Conservation (phyloP, 768 basidiomycete genomes). For the Lactarius vividus region DNA sequence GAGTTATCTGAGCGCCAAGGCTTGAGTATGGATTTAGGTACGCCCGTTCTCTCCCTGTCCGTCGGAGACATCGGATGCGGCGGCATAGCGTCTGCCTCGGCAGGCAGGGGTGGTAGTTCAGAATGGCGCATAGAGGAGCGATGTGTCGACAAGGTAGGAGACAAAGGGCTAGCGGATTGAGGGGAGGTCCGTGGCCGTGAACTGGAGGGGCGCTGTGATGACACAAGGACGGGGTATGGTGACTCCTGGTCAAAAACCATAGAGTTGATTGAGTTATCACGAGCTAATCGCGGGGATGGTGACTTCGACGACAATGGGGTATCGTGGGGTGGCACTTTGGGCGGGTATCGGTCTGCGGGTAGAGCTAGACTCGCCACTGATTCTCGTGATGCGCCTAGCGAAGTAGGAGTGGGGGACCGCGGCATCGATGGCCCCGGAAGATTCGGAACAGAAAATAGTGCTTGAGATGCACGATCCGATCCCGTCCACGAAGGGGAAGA, state of each 20-base stretch:
- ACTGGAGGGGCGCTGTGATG: constrained; percentile 29
- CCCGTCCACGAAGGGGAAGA: constrained; percentile 8
- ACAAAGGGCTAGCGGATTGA: constrained; percentile 1
- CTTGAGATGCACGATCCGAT: constrained; percentile 2
- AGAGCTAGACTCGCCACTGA: constrained; percentile 18
- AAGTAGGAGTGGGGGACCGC: constrained; percentile 5
- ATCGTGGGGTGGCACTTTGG: not conserved
- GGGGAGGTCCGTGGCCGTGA: constrained; percentile 32
- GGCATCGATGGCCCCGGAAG: constrained; percentile 9
- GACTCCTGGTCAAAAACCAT: constrained; percentile 74
- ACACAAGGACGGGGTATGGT: constrained; percentile 49
- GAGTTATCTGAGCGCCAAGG: constrained; percentile 63
- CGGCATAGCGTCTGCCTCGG: constrained; percentile 26
- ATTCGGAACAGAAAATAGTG: constrained; percentile 16
- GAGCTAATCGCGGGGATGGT: constrained; percentile 11
- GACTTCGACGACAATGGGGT: constrained; percentile 6
- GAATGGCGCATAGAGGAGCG: not conserved
- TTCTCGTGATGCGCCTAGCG: constrained; percentile 16
- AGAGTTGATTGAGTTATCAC: constrained; percentile 40
- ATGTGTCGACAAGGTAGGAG: not conserved
- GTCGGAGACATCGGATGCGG: constrained; percentile 32
- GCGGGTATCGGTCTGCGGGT: constrained; percentile 9
- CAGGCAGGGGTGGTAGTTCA: constrained; percentile 18
- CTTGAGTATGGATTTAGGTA: constrained; percentile 72
- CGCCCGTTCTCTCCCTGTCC: constrained; percentile 45